Conservation (phyloP, 169 alveolate species). For the Plasmodium gonderi region DNA sequence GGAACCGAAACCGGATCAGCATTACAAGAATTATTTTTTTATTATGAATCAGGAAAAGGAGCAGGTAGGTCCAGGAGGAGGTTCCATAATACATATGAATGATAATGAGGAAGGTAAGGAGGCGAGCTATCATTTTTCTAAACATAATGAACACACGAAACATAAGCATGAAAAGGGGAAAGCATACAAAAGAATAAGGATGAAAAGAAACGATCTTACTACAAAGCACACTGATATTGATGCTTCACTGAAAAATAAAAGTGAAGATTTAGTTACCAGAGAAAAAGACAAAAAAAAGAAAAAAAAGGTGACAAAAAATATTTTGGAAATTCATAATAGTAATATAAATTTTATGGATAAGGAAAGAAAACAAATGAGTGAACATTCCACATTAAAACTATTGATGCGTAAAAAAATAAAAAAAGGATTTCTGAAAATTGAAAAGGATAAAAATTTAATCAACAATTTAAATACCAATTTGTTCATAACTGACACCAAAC, state of each 20-base stretch:
- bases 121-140: not conserved
- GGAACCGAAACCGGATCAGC: not conserved
- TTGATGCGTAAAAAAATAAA: constrained; percentile 23
- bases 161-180: not conserved
- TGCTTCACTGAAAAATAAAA: not conserved
- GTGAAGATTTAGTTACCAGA: not conserved
- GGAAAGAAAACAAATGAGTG: not conserved
- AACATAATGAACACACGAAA: not conserved
- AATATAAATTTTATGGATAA: constrained; percentile 23
- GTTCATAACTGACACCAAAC: not conserved
- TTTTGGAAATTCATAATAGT: constrained; percentile 5
- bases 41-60: not conserved
- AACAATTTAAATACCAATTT: not conserved
- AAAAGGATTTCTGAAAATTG: constrained; percentile 15
- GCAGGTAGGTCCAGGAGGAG: not conserved
- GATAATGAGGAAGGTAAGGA: not conserved
- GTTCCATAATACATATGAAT: not conserved
- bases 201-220: not conserved
- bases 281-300: not conserved
- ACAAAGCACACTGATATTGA: not conserved
- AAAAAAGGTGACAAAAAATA: constrained; percentile 1
- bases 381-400: constrained; percentile 8
- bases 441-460: not conserved
- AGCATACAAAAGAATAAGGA: not conserved
- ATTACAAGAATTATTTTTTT: not conserved